These are phyloP conservation scores for Ophiostoma piceae DNA, from an alignment of 2,329 filamentous ascomycete genomes.

Conservation along the genomic window DNA sequence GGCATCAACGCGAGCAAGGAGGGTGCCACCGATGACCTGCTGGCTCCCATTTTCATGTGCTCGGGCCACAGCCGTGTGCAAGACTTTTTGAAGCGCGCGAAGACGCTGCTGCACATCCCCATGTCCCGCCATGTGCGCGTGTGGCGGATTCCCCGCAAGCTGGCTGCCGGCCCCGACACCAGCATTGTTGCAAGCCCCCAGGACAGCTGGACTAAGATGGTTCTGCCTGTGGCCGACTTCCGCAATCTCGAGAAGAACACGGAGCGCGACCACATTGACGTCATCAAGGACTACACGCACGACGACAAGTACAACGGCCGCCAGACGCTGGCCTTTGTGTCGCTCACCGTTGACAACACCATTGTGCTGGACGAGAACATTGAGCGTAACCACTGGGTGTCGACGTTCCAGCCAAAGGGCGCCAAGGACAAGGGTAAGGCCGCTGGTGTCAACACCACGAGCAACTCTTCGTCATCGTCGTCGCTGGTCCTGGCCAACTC, in stretches of 20 bases:
- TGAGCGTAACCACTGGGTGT: slow-evolving; percentile 54
- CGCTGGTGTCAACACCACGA: slow-evolving; percentile 28
- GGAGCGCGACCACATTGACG: slow-evolving; percentile 58
- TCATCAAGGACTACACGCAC: slow-evolving; percentile 61
- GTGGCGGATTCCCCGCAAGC: slow-evolving; percentile 58
- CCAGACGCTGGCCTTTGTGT: slow-evolving; percentile 58
- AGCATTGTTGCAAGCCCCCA: slow-evolving; percentile 24
- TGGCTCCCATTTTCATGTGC: slow-evolving; percentile 62
- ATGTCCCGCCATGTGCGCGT: slow-evolving; percentile 68
- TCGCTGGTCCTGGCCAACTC: slow-evolving; percentile 59
- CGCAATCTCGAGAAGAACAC: slow-evolving; percentile 55
- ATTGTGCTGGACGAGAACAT: slow-evolving; percentile 80
- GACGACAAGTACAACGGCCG: slow-evolving; percentile 74
- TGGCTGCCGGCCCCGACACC: slow-evolving; percentile 31
- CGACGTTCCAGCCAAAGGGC: slow-evolving; percentile 39
- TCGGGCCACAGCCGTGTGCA: slow-evolving; percentile 66
- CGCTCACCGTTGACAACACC: slow-evolving; percentile 65
- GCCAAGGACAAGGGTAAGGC: slow-evolving; percentile 29
- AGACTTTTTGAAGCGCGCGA: slow-evolving; percentile 70
- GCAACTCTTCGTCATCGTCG: slow-evolving; percentile 42
- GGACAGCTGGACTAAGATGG: slow-evolving; percentile 42
- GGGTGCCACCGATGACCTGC: slow-evolving; percentile 55
- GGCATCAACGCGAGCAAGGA: slow-evolving; percentile 53
- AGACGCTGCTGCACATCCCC: slow-evolving; percentile 62
- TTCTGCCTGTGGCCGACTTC: slow-evolving; percentile 61